Evolutionary conservation across 2,329 filamentous ascomycete species (phyloP).

Genomic region (Fusarium anthophilum): DNA sequence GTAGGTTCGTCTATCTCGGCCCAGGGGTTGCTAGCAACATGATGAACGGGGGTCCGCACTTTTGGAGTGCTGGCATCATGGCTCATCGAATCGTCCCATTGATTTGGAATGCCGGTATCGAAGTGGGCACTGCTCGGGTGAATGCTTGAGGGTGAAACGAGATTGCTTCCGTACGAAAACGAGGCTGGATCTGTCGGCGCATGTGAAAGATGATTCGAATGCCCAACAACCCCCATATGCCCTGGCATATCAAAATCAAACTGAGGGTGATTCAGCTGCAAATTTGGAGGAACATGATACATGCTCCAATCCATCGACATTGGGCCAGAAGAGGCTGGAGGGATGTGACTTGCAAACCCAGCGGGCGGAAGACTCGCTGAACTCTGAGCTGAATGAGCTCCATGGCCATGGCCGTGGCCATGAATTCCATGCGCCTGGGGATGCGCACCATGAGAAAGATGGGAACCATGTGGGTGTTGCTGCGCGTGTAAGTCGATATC

Average conservation of each 20-base stretch:
- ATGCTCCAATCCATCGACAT: slow-evolving; percentile 40
- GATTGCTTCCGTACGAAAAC: slow-evolving; percentile 30
- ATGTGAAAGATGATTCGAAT: slow-evolving; percentile 34
- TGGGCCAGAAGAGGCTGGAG: slow-evolving; percentile 16
- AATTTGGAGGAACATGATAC: slow-evolving; percentile 28
- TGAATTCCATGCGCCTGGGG: slow-evolving; percentile 17
- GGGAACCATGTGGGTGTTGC: slow-evolving; percentile 15
- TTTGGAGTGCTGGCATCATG: slow-evolving; percentile 39
- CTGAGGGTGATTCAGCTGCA: slow-evolving; percentile 27
- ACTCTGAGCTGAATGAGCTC: slow-evolving; percentile 23
- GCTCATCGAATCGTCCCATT: slow-evolving; percentile 37
- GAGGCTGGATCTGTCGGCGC: slow-evolving; percentile 21
- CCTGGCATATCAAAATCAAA: slow-evolving; percentile 40
- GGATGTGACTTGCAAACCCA: slow-evolving; percentile 28
- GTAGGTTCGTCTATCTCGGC: slow-evolving; percentile 34
- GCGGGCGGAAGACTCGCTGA: slow-evolving; percentile 17
- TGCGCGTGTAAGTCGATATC: slow-evolving; percentile 35
- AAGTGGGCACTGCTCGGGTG: slow-evolving; percentile 34
- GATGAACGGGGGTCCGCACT: slow-evolving; percentile 36
- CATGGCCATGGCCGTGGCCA: slow-evolving; percentile 20
- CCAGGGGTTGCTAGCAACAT: slow-evolving; percentile 38
- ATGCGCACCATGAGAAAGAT: slow-evolving; percentile 5
- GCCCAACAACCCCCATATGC: slow-evolving; percentile 25
- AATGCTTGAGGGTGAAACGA: slow-evolving; percentile 41
- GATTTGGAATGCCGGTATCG: slow-evolving; percentile 15